Conservation (phyloP, 2,329 filamentous ascomycete genomes). For the Bipolaris sorokiniana region DNA sequence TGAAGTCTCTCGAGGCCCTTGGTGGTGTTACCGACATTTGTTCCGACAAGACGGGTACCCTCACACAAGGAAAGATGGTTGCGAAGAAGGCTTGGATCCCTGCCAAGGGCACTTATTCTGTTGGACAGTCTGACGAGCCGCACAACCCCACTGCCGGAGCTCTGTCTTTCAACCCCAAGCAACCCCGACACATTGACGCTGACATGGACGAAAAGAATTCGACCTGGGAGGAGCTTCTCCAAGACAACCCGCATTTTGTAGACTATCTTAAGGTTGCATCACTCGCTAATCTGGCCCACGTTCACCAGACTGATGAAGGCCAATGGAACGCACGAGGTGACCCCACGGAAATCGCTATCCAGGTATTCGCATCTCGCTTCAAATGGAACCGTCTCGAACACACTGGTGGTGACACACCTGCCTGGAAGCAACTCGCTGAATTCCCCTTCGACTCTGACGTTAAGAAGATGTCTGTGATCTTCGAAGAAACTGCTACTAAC, state of each 20-base stretch:
- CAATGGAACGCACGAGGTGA: conserved; percentile 45
- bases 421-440: conserved; percentile 59
- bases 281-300: conserved; percentile 39
- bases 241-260: conserved; percentile 27
- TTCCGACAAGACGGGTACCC: conserved; percentile 59
- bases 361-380: conserved; percentile 75
- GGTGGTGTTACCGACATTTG: conserved; percentile 54
- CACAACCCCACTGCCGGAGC: conserved; percentile 42
- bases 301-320: conserved; percentile 6
- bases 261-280: conserved; percentile 45
- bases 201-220: conserved; percentile 8
- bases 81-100: conserved; percentile 46
- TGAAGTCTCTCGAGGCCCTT: conserved; percentile 46
- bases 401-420: conserved; percentile 4
- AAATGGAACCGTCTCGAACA: conserved; percentile 52
- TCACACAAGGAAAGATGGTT: conserved; percentile 47
- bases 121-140: conserved; percentile 38
- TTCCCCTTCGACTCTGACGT: conserved; percentile 76
- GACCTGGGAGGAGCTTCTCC: conserved; percentile 4
- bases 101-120: conserved; percentile 41
- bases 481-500: conserved; percentile 48
- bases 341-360: conserved; percentile 72
- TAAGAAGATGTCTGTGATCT: conserved; percentile 78
- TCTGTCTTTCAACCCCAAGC: conserved; percentile 37
- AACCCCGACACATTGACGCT: conserved; percentile 7